These are phyloP conservation scores for Blumeriella jaapii DNA, from an alignment of 2,329 filamentous ascomycete genomes.

Conservation along the genomic window DNA sequence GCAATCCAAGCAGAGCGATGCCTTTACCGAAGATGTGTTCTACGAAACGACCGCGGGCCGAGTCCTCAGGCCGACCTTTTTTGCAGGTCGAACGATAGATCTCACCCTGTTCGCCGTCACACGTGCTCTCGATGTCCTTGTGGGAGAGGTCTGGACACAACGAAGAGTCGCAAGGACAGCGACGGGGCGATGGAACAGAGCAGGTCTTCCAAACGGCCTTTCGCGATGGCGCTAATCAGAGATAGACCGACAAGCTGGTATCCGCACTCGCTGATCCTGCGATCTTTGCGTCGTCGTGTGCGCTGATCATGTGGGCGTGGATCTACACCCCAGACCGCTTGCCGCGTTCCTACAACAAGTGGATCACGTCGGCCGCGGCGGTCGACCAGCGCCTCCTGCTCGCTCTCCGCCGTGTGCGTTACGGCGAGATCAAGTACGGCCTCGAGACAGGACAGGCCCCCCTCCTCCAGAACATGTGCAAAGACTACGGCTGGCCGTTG, in stretches of 20 bases:
- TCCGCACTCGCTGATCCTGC: constrained; percentile 48
- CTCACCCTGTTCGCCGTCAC: constrained; percentile 68
- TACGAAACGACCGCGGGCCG: constrained; percentile 20
- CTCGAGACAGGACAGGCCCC: constrained; percentile 58
- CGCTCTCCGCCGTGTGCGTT: constrained; percentile 55
- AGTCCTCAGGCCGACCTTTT: constrained; percentile 22
- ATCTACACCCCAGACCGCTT: constrained; percentile 64
- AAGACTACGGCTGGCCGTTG: constrained; percentile 56
- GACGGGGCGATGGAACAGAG: constrained; percentile 36
- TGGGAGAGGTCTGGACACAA: constrained; percentile 53
- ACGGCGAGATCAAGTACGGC: constrained; percentile 57
- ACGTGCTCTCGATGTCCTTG: constrained; percentile 59
- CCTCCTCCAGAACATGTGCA: constrained; percentile 60
- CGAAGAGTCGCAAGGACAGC: constrained; percentile 35
- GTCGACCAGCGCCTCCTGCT: constrained; percentile 65
- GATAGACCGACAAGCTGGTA: constrained; percentile 27
- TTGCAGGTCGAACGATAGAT: constrained; percentile 66
- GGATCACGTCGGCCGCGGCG: constrained; percentile 68
- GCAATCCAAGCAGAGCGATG: constrained; percentile 40
- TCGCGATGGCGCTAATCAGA: not conserved
- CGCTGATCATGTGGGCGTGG: constrained; percentile 82
- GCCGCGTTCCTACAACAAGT: constrained; percentile 64
- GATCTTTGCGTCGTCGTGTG: constrained; percentile 61
- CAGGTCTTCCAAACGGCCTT: constrained; percentile 19
- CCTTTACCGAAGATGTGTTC: constrained; percentile 31